Evolutionary conservation across 2,329 filamentous ascomycete genomes (phyloP).

Genomic region (Sporothrix euskadiensis): DNA sequence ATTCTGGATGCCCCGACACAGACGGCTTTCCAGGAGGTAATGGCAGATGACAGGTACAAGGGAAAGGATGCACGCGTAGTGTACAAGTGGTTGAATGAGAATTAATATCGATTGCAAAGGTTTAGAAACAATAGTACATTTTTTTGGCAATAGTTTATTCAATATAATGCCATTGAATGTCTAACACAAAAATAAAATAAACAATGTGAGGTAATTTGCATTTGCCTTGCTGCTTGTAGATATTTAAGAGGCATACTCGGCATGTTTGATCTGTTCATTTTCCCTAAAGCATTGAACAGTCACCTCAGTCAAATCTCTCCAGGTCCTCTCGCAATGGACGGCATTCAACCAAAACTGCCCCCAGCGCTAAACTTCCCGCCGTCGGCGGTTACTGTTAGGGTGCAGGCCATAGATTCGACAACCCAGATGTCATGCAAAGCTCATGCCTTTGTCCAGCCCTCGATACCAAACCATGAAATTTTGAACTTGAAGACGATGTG

Average conservation of each 20-base stretch:
- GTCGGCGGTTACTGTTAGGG: neutral
- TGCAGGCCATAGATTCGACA: neutral
- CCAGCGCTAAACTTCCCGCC: neutral
- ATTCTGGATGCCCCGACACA: conserved; percentile 1
- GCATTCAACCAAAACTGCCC: neutral
- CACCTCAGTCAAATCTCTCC: neutral
- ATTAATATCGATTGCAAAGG: neutral
- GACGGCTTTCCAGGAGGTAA: neutral
- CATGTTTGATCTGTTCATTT: neutral
- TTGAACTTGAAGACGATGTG: conserved; percentile 8
- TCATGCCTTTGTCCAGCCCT: neutral
- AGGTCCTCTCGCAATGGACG: neutral
- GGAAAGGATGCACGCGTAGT: conserved; percentile 17
- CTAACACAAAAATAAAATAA: neutral
- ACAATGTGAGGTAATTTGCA: neutral
- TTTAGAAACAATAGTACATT: neutral
- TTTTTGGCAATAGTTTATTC: neutral
- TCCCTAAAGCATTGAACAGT: neutral
- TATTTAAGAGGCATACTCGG: neutral
- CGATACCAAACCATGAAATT: neutral
- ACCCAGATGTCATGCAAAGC: neutral
- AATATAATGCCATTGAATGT: neutral
- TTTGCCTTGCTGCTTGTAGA: neutral
- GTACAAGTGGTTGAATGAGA: conserved; percentile 19
- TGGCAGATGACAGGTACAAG: conserved; percentile 2